These are phyloP conservation scores for Fusarium oligoseptatum DNA, from an alignment of 2,329 filamentous ascomycete species.

Conservation along the genomic window DNA sequence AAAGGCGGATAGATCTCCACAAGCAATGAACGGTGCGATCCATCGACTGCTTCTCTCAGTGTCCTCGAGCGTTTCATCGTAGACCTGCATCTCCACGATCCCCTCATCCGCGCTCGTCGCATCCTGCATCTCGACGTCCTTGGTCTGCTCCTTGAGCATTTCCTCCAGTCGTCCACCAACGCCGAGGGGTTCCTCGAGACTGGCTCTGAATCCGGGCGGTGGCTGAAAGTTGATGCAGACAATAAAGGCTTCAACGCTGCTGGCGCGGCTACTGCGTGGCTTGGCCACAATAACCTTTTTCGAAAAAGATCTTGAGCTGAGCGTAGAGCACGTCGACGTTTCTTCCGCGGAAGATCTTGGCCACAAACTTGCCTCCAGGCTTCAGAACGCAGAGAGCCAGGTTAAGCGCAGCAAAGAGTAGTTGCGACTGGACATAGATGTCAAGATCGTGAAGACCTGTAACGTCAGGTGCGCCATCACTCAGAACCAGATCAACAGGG, in stretches of 20 bases:
- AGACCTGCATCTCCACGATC: conserved; percentile 63
- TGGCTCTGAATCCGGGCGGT: conserved; percentile 80
- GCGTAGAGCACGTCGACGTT: conserved; percentile 97
- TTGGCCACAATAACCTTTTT: conserved; percentile 89
- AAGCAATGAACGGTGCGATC: conserved; percentile 98
- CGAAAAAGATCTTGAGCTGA: conserved; percentile 91
- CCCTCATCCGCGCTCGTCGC: conserved; percentile 46
- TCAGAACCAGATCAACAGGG: conserved; percentile 92
- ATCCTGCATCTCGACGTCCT: conserved; percentile 61
- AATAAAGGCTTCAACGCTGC: conserved; percentile 96
- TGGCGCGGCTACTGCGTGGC: conserved; percentile 92
- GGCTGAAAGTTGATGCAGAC: conserved; percentile 92
- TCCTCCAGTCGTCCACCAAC: conserved; percentile 68
- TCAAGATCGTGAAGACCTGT: conserved; percentile 97
- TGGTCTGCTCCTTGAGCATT: conserved; percentile 61
- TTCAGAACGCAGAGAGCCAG: conserved; percentile 92
- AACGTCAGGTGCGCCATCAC: conserved; percentile 95
- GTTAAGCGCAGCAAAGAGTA: conserved; percentile 94
- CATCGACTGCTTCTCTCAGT: conserved; percentile 69
- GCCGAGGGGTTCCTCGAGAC: conserved; percentile 80
- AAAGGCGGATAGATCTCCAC: conserved; percentile 93
- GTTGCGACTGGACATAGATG: conserved; percentile 96
- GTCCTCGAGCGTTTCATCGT: conserved; percentile 56
- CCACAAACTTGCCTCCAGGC: conserved; percentile 95
- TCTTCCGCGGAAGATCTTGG: conserved; percentile 95